A percentile compares a stretch with the other conserved stretches of the same genome.
These are phyloP conservation scores for Gilbertella persicaria DNA, from an alignment of 371 early-diverging fungal genomes.

Conservation along the genomic window DNA sequence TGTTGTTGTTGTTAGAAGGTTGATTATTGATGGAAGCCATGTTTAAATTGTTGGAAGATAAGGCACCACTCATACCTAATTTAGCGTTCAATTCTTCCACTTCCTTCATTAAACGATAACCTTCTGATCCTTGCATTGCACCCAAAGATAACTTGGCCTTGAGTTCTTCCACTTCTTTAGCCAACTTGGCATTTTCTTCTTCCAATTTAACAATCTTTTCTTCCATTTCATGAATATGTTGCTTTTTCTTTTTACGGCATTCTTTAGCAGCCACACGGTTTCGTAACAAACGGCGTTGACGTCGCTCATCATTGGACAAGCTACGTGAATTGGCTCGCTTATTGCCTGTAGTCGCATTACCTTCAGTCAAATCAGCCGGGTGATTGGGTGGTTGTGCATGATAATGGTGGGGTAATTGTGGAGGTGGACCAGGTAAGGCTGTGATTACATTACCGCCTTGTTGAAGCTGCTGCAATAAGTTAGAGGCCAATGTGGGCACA, in stretches of 20 bases:
- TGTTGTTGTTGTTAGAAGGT: background rate
- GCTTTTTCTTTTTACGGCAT: constrained; percentile 84
- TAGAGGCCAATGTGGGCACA: constrained; percentile 36
- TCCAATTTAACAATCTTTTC: constrained; percentile 64
- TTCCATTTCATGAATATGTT: constrained; percentile 73
- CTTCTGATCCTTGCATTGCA: constrained; percentile 61
- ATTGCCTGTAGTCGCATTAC: constrained; percentile 14
- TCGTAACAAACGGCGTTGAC: constrained; percentile 73
- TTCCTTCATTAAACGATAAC: constrained; percentile 62
- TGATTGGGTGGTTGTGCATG: background rate
- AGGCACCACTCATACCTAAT: constrained; percentile 53
- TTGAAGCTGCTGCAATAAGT: constrained; percentile 38
- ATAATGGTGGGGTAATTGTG: constrained; percentile 16
- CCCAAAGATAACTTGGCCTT: constrained; percentile 64
- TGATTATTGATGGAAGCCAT: background rate
- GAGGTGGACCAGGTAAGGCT: constrained; percentile 47
- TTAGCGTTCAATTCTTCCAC: constrained; percentile 73
- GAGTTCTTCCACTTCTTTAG: constrained; percentile 67
- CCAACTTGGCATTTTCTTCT: constrained; percentile 61
- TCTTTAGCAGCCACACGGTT: constrained; percentile 84
- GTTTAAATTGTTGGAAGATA: constrained; percentile 35
- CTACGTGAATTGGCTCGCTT: constrained; percentile 41
- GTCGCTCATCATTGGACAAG: constrained; percentile 69
- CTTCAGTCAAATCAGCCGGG: constrained; percentile 12
- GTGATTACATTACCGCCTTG: constrained; percentile 49